phyloP scores from a whole-genome alignment of 2,329 filamentous ascomycete species.

The Penicillium sp. region DNA sequence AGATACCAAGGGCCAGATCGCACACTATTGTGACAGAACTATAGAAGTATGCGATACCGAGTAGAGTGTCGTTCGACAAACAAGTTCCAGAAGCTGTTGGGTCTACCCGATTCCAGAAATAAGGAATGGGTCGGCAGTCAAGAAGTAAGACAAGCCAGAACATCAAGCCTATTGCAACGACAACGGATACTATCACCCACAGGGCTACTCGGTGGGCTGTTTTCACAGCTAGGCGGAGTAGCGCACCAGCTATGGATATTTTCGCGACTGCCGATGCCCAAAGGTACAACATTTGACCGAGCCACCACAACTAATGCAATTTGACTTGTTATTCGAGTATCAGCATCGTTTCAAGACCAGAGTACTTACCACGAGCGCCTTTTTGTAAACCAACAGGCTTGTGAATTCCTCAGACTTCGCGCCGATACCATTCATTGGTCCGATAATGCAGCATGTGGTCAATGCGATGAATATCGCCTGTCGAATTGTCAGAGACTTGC shows the following conservation, averaged over 20 bases:
- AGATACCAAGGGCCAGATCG: constrained; percentile 53
- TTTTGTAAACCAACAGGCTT: constrained; percentile 2
- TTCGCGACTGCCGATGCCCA: constrained; percentile 50
- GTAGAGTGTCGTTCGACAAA: constrained; percentile 28
- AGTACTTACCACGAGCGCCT: constrained; percentile 14
- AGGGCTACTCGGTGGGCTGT: constrained; percentile 50
- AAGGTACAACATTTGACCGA: constrained; percentile 55
- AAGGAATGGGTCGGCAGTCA: constrained; percentile 54
- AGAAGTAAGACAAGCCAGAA: constrained; percentile 54
- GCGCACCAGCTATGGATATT: constrained; percentile 54
- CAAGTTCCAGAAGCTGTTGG: constrained; percentile 43
- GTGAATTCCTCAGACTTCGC: constrained; percentile 10
- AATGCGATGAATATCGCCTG: constrained; percentile 12
- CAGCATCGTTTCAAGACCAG: no score
- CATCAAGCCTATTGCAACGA: constrained; percentile 45
- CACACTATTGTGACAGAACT: constrained; percentile 47
- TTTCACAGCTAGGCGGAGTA: constrained; percentile 52
- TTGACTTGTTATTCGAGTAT: no score
- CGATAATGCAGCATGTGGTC: constrained; percentile 4
- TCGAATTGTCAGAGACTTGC: neutral
- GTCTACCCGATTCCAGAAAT: constrained; percentile 49
- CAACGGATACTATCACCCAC: constrained; percentile 44
- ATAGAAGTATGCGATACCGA: constrained; percentile 48
- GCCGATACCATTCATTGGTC: constrained; percentile 12
- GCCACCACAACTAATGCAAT: constrained; percentile 45